Base-by-base conservation (phyloP, 2,329 filamentous ascomycete species). In the Aspergillus aculeatus region DNA sequence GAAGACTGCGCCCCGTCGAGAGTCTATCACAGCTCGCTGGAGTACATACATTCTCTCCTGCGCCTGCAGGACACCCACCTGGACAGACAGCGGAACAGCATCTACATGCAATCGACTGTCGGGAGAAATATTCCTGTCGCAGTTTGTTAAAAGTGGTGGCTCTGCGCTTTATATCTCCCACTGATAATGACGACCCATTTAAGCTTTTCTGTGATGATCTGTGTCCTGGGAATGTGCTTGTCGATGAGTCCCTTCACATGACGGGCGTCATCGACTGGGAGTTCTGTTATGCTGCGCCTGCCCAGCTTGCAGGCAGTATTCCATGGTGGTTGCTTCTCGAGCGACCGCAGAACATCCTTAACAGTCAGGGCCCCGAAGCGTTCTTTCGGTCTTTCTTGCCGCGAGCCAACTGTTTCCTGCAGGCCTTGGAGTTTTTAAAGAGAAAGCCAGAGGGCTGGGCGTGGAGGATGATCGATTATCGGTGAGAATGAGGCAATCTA, bases 231-330 rank as follows among this genome's bases (percentile, higher is more conserved):
- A 71, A 73, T 57, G 59, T 71, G 5, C 62, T 72, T 4, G 54
- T 67, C 12, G 62, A 71, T 47, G 54, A 63, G 7, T 56, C 67
- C 10, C 51, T 66, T 6, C 41, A 61, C 4, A 59, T 68, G 29
- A 58, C 59, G 2, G 66, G 61, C 4, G 66, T 63, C 9, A 62
- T 72, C n/a, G 69, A 72, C 54, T 71, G 69, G 69, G 69, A 73
- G 38, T 72, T 68, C 50, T 62, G 59, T 6, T 67, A 70, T 54
- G 58, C 64, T 16, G 68, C 59, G 14, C 66, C 63, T 5, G 21
- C 49, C 4, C 56, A 61, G 14, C 66, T 68, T 41, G 56, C 64
- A 2, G 50, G 62, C 19, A 57, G 52, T 23, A 47, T 64, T 5
- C 62, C 65, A 1, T 56, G 29, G 16, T 56, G 54, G 29, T 49